Evolutionary conservation across 106 monocot genomes (phyloP).

Genomic region (Allium cepa): DNA sequence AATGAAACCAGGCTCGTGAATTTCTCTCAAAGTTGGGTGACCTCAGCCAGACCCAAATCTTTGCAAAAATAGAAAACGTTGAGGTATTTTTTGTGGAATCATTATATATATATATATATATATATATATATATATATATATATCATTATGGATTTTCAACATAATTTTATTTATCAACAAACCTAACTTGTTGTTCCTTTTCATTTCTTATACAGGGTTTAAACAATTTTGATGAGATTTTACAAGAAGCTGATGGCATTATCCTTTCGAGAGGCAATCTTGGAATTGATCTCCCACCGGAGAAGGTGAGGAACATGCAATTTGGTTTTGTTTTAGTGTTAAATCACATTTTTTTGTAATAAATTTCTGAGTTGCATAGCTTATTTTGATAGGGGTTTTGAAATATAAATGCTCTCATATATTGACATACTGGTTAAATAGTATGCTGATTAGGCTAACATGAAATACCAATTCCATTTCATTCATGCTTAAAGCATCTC

Average conservation of each 20-base stretch:
- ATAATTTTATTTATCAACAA: not conserved
- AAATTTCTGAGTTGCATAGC: no score
- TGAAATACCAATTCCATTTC: no score
- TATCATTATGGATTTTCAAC: not conserved
- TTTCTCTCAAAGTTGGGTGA: constrained; percentile 73
- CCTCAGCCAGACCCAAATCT: constrained; percentile 65
- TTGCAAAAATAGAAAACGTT: constrained; percentile 79
- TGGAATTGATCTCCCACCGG: constrained; percentile 95
- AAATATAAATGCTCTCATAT: no score
- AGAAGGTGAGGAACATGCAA: constrained; percentile 43
- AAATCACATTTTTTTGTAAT: no score
- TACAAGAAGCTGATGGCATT: constrained; percentile 91
- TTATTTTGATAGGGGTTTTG: no score
- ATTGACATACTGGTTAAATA: no score
- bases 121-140: no score
- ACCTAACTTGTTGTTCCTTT: not conserved
- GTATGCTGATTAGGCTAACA: no score
- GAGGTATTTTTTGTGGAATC: constrained; percentile 26
- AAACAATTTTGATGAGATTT: constrained; percentile 94
- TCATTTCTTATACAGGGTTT: constrained; percentile 48
- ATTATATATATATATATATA: not conserved
- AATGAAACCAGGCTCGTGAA: constrained; percentile 50
- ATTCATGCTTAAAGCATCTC: no score
- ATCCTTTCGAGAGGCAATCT: constrained; percentile 92
- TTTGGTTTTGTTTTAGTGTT: no score